Conservation (phyloP, 441 rosid species). For the Breynia disticha region DNA sequence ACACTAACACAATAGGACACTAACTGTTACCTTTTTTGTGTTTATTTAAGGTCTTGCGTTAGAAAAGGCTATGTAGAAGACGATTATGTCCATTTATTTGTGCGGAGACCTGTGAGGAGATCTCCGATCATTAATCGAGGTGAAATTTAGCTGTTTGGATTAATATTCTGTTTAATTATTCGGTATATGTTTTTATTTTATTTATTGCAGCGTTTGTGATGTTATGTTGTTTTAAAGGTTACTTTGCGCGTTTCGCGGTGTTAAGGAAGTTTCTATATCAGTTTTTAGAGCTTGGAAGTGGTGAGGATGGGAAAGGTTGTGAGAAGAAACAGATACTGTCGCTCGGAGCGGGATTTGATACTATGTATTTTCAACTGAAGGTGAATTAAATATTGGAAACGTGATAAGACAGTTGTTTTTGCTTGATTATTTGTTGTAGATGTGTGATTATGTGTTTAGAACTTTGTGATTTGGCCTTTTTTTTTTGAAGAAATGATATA, state of each 20-base stretch:
- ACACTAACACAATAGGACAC: neutral
- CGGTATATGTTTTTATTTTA: neutral
- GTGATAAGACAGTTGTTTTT: no score
- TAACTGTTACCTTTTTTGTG: neutral
- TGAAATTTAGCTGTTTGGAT: conserved; percentile 17
- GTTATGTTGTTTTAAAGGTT: conserved; percentile 40
- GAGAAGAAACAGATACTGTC: conserved; percentile 79
- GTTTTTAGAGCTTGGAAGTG: conserved; percentile 53
- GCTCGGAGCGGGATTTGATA: conserved; percentile 95
- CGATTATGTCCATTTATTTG: conserved; percentile 76
- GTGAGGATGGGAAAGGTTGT: conserved; percentile 18
- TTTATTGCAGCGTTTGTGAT: conserved; percentile 8
- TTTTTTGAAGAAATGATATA: no score
- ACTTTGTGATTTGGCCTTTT: no score
- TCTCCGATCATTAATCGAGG: conserved; percentile 96
- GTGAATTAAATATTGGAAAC: conserved; percentile 34
- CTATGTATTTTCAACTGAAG: conserved; percentile 79
- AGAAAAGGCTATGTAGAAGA: conserved; percentile 83
- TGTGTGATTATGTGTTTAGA: no score
- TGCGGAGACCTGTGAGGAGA: conserved; percentile 75
- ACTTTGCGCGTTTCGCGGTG: conserved; percentile 96
- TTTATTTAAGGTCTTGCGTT: conserved; percentile 77
- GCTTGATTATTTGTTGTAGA: no score
- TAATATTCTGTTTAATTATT: neutral
- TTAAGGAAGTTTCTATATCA: conserved; percentile 67